Evolutionary conservation across 2,329 filamentous ascomycete genomes (phyloP), one percentile per base, ranked within the genome.

Genomic region (Phialophora expanda): DNA sequence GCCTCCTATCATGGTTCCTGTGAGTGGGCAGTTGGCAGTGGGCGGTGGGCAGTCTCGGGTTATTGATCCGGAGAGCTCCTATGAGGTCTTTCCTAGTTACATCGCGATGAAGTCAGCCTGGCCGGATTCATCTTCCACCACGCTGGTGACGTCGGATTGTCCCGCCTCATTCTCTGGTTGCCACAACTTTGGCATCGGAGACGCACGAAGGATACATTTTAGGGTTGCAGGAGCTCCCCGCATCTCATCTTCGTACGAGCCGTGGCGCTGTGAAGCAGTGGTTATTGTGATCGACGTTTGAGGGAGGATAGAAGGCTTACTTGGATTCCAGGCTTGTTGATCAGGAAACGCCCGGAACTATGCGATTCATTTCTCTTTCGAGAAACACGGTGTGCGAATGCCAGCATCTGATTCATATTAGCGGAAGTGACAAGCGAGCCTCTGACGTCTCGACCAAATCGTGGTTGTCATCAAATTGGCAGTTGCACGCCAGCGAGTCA

Each of bases 401-500:
- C 34, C 3, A 5, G 20, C 55, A 17, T 51, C 20, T 17, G 38
- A 58, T 30, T 20, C 38, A 24, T 7, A n/a, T n/a, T n/a, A 32
- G 32, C 56, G 38, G 56, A 58, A 48, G 41, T 30, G 26, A 32
- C 38, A 28, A 11, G 56, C 38, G 56, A 28, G 20, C 56, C 56
- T 57, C 22, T 41, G 34, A 57, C 34, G 24, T n/a, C 3, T 57
- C 24, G 55, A 17, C 12, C 20, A 38, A 41, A 57, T 44, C 34
- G 34, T 57, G 32, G 24, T 57, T n/a, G 41, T 56, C 34, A 41
- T 57, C 55, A 57, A 20, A 7, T 51, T 51, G 17, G 9, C 48
- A 34, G 11, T 22, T 51, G 14, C 9, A 51, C 22, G 22, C 48
- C 53, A 56, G 53, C n/a, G 28, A 30, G 30, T 17, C n/a, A 44